Evolutionary conservation across 2,329 filamentous ascomycete genomes (phyloP), one percentile per base, ranked within the genome.

Genomic region (Arthrobotrys conoides): DNA sequence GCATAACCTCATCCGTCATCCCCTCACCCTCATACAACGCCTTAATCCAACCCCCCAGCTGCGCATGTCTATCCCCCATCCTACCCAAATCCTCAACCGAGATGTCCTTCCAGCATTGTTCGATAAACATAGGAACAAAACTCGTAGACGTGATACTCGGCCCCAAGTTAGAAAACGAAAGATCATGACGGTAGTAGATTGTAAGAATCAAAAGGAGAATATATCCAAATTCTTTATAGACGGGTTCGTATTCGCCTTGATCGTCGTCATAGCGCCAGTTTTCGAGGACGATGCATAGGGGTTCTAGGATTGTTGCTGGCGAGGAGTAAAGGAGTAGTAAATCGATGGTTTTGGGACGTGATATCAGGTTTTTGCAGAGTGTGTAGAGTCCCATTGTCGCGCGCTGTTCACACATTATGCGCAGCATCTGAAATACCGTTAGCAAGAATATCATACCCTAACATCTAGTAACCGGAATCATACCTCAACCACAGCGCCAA

Each of bases 201-300:
- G 91, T 91, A 65, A 94, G 84, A 0, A 94, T 87, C 1, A 96
- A 86, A 0, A 96, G 87, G 6, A 96, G 85, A 16, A 94, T 90
- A 0, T 91, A 90, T 0, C 92, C 92, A 81, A 95, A 96, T 81
- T 96, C 93, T 82, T 96, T 93, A 81, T 96, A 96, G 0, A 94
- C 90, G 0, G 92, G 92, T 83, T 95, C 93, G 81, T 93, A 93
- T 83, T 96, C 93, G 67, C 90, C 86, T 84, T 94, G 92, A 81
- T 95, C 92, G 79, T 94, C 92, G 46, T 95, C 93, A 81, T 94
- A 93, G 10, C 88, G 87, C 93, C 93, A 96, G 79, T 89, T 89
- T 81, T 96, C 92, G 12, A 96, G 86, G 10, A 95, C 86, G 22
- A 90, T 89, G 83, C 92, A 94, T 0, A 96, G 84, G 0, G 93